phyloP scores from a whole-genome alignment of 768 basidiomycete genomes.

The Trametes cubensis region DNA sequence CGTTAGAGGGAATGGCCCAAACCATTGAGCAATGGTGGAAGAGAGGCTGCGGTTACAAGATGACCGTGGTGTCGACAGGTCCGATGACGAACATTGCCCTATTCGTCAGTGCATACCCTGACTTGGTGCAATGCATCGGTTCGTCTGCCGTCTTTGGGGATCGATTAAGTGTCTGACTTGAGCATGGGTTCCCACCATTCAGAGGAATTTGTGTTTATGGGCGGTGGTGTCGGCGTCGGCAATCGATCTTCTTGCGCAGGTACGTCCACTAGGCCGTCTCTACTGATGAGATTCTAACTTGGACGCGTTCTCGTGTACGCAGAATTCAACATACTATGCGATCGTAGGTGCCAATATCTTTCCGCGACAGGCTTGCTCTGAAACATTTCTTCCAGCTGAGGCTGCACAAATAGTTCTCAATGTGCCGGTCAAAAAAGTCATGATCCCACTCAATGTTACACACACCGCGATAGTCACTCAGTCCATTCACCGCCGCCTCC shows the following conservation, averaged over 20 bases:
- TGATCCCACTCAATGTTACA: constrained; percentile 89
- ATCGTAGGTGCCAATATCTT: constrained; percentile 55
- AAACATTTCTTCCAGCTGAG: constrained; percentile 53
- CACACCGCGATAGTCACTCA: constrained; percentile 79
- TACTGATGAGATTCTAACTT: not conserved
- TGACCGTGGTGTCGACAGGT: constrained; percentile 74
- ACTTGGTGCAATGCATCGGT: constrained; percentile 52
- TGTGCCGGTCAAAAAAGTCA: constrained; percentile 63
- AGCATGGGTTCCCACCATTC: not conserved
- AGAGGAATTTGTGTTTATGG: constrained; percentile 85
- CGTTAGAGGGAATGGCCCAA: constrained; percentile 69
- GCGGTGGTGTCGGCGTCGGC: constrained; percentile 84
- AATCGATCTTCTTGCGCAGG: constrained; percentile 79
- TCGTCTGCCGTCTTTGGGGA: not conserved
- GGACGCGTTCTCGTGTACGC: not conserved
- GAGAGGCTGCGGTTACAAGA: constrained; percentile 57
- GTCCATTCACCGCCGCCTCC: constrained; percentile 53
- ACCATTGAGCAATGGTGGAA: constrained; percentile 60
- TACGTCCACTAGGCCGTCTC: constrained; percentile 25
- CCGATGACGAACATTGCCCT: constrained; percentile 80
- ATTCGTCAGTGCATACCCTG: constrained; percentile 46
- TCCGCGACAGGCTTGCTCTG: not conserved
- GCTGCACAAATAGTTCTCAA: constrained; percentile 82
- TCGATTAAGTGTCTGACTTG: too few relatives aligned
- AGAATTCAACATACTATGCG: constrained; percentile 84